Conservation (phyloP, 352 stramenopile genomes). For the Phytophthora pinifolia region DNA sequence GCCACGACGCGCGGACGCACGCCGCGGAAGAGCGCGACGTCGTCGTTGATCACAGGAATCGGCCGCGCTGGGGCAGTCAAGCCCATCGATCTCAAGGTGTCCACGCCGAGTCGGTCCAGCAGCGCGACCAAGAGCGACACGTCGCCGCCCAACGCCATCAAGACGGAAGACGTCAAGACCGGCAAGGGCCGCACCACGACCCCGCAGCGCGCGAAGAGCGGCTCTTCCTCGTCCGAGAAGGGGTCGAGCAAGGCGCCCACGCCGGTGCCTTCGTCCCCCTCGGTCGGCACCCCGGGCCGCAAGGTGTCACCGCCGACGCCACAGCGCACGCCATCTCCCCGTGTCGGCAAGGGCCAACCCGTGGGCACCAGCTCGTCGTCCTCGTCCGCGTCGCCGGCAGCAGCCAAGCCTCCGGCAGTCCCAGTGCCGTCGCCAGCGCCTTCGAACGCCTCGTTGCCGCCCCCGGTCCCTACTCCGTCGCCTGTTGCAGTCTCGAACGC, state of each 20-base stretch:
- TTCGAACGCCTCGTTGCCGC: conserved; percentile 32
- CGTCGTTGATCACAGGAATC: conserved; percentile 69
- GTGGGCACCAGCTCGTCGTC: conserved; percentile 33
- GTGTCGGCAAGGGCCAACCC: conserved; percentile 24
- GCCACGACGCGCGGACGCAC: conserved; percentile 44
- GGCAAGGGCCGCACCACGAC: conserved; percentile 46
- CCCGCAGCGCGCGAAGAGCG: conserved; percentile 53
- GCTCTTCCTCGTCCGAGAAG: conserved; percentile 40
- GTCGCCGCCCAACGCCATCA: conserved; percentile 31
- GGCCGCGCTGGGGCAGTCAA: conserved; percentile 73
- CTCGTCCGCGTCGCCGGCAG: conserved; percentile 39
- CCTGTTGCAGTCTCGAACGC: conserved; percentile 9
- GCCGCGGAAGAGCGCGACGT: conserved; percentile 63
- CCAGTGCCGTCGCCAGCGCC: conserved; percentile 25
- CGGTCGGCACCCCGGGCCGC: conserved; percentile 28
- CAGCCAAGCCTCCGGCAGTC: conserved; percentile 20
- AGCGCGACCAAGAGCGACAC: conserved; percentile 56
- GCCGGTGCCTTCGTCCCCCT: conserved; percentile 34
- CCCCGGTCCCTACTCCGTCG: conserved; percentile 29
- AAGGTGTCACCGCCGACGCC: conserved; percentile 42
- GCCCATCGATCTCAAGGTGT: conserved; percentile 81
- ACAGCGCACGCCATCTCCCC: conserved; percentile 39
- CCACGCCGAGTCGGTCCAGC: conserved; percentile 50
- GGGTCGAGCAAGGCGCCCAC: conserved; percentile 27
- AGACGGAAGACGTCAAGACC: conserved; percentile 44